These are phyloP conservation scores for Quercus berberidifolia DNA, from an alignment of 306 rosid genomes.

Conservation along the genomic window DNA sequence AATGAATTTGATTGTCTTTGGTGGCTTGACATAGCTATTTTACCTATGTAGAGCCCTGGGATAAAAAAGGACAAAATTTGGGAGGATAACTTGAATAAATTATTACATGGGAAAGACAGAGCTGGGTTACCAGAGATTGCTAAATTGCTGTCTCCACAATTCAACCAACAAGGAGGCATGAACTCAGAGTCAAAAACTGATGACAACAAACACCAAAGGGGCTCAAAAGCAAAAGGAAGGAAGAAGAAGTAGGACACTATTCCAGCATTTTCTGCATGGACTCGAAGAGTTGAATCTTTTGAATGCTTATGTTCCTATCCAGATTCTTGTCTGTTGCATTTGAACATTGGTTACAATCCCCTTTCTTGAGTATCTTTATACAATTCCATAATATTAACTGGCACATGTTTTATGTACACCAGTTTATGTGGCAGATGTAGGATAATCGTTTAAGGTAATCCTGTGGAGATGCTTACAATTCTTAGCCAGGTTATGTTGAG, in stretches of 20 bases:
- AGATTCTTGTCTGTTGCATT: not conserved
- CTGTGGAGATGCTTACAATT: not conserved
- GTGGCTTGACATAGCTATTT: not conserved
- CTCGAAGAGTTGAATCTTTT: not conserved
- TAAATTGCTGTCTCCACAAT: constrained; percentile 32
- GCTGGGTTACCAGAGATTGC: constrained; percentile 29
- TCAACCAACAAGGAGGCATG: constrained; percentile 21
- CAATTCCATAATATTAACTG: not conserved
- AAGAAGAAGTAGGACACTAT: not conserved
- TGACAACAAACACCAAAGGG: constrained; percentile 1
- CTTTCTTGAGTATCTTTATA: not conserved
- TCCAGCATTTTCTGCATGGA: not conserved
- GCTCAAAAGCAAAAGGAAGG: not conserved
- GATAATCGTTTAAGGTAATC: not conserved
- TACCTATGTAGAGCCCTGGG: constrained; percentile 29
- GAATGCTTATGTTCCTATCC: not conserved
- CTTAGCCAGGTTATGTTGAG: no score
- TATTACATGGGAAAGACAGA: constrained; percentile 29
- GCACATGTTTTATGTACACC: not conserved
- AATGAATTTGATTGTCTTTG: not conserved
- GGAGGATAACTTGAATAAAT: constrained; percentile 30
- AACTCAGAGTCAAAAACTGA: not conserved
- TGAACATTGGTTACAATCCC: not conserved
- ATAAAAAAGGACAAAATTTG: constrained; percentile 17
- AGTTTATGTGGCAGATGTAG: not conserved